A percentile compares a stretch with the other conserved stretches of the same genome.
phyloP scores from a whole-genome alignment of 352 stramenopile species.

The Plasmopara halstedii region DNA sequence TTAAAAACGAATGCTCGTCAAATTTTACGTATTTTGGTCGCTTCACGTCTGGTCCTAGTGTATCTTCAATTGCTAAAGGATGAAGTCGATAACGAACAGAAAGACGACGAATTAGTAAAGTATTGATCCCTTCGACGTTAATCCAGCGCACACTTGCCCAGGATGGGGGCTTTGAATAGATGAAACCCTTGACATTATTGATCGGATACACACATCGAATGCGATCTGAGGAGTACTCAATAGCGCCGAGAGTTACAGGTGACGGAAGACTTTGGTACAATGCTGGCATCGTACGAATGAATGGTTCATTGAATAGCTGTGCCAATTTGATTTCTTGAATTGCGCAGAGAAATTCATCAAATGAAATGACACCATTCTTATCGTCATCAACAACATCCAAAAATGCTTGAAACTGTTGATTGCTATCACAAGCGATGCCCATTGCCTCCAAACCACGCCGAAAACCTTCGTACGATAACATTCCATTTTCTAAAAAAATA shows the following conservation, averaged over 20 bases:
- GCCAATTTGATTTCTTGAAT: slow-evolving; percentile 85
- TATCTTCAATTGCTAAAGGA: slow-evolving; percentile 75
- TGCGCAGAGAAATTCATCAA: slow-evolving; percentile 70
- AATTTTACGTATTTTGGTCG: slow-evolving; percentile 80
- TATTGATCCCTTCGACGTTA: slow-evolving; percentile 52
- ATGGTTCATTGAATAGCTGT: slow-evolving; percentile 64
- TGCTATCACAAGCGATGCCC: slow-evolving; percentile 54
- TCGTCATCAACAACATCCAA: slow-evolving; percentile 73
- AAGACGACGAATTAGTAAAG: slow-evolving; percentile 49
- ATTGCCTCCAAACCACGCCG: slow-evolving; percentile 56
- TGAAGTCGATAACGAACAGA: slow-evolving; percentile 77
- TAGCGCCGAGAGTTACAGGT: slow-evolving; percentile 33
- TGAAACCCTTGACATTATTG: slow-evolving; percentile 59
- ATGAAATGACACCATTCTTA: slow-evolving; percentile 69
- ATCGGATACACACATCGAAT: slow-evolving; percentile 68
- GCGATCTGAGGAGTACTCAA: slow-evolving; percentile 67
- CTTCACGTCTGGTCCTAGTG: slow-evolving; percentile 56
- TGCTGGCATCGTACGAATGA: slow-evolving; percentile 31
- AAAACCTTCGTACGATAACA: slow-evolving; percentile 65
- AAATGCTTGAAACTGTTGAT: slow-evolving; percentile 58
- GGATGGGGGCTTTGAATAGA: slow-evolving; percentile 64
- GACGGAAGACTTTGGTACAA: slow-evolving; percentile 3
- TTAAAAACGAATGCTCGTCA: slow-evolving; percentile 69
- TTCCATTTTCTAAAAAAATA: slow-evolving; percentile 27
- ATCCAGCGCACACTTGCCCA: slow-evolving; percentile 79